Evolutionary conservation across 2,329 filamentous ascomycete genomes (phyloP), one percentile per base, ranked within the genome.

Genomic region (Coniochaeta sp.): DNA sequence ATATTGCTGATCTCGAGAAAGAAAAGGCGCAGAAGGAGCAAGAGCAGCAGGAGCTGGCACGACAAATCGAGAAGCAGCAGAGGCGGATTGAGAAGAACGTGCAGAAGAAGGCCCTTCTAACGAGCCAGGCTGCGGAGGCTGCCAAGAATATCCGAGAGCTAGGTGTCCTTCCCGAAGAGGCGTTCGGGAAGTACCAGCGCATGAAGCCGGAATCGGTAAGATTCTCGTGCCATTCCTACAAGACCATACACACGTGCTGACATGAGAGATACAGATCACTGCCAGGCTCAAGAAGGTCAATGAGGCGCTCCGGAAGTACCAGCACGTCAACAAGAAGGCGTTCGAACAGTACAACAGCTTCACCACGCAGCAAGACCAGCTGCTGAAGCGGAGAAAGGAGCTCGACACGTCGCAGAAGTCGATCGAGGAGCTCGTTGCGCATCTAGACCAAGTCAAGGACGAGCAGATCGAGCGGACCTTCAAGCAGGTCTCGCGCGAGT

Each of bases 291-390:
- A 95, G 76, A 96, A 93, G 70, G 91, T 93, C 69, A 96, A 96
- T 64, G 91, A 96, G 67, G 87, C 90, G 0, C 81, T 98, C 59
- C 98, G 98, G 77, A 96, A 97, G 72, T 98, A 95, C 77, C 91
- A 92, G 60, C 91, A 97, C 69, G 93, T 99, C 77, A 99, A 99
- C 83, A 99, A 98, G 78, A 98, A 99, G 77, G 95, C 95, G 0
- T 96, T 98, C 71, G 96, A 99, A 75, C 95, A 99, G 73, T 99
- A 98, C 79, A 96, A 93, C 77, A 96, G 88, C 76, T 99, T 98
- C 73, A 97, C 93, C 8, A 89, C 88, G 58, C 91, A 97, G 74
- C 89, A 96, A 61, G 93, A 96, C 63, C 89, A 89, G 24, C 81
- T 99, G 19, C 89, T 90, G 57, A 89, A 90, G 69, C 89, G 95